Evolutionary conservation across 805 yeast species (phyloP).

Genomic region (Candida cerambycidarum): DNA sequence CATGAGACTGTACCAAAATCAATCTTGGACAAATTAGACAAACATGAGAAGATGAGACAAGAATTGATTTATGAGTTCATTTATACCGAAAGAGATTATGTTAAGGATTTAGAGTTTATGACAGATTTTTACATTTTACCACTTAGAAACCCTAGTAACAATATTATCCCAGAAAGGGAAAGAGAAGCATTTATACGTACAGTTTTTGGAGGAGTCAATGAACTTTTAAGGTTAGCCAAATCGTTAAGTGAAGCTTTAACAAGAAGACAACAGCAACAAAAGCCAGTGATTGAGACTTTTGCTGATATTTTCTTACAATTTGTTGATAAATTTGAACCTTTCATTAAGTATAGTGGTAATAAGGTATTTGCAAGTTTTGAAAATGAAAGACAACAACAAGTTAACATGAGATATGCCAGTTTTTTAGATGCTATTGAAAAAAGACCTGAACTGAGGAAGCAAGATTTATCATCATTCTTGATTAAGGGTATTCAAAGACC

Average conservation of each 20-base stretch:
- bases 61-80: constrained; percentile 93
- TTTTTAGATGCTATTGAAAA: constrained; percentile 90
- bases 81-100: constrained; percentile 92
- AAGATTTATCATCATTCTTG: constrained; percentile 88
- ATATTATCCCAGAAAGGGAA: constrained; percentile 83
- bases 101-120: constrained; percentile 88
- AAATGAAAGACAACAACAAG: constrained; percentile 89
- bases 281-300: constrained; percentile 79
- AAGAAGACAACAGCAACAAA: constrained; percentile 74
- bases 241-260: constrained; percentile 87
- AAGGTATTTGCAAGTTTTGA: constrained; percentile 94
- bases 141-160: constrained; percentile 66
- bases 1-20: constrained; percentile 85
- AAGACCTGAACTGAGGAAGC: constrained; percentile 79
- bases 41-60: constrained; percentile 86
- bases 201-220: constrained; percentile 87
- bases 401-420: constrained; percentile 87
- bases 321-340: constrained; percentile 87
- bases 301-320: constrained; percentile 86
- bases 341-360: constrained; percentile 89
- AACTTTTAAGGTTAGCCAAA: constrained; percentile 79
- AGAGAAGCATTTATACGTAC: constrained; percentile 89
- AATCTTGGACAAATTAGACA: constrained; percentile 73
- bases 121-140: constrained; percentile 95
- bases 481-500: constrained; percentile 96